These are phyloP conservation scores for Pontederia crassipes DNA, from an alignment of 176 grass and related monocot species.

Conservation along the genomic window DNA sequence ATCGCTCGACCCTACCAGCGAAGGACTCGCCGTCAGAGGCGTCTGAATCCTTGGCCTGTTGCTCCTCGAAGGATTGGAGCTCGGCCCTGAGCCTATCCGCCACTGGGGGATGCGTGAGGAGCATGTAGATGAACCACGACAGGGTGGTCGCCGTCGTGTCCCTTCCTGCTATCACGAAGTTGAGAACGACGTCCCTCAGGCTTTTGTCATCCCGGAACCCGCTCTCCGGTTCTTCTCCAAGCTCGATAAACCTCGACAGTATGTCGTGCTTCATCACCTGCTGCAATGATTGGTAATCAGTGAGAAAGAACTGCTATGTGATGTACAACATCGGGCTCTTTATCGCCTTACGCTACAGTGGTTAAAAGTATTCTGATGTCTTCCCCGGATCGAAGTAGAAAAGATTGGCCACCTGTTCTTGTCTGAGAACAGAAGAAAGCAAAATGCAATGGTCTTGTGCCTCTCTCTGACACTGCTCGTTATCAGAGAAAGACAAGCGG, in stretches of 20 bases:
- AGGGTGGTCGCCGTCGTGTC: constrained; percentile 90
- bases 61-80: constrained; percentile 56
- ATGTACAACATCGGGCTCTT: too few species aligned
- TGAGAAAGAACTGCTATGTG: not conserved
- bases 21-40: constrained; percentile 20
- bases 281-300: constrained; percentile 5
- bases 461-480: not conserved
- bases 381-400: too few species aligned
- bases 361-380: too few species aligned
- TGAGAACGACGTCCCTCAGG: constrained; percentile 84
- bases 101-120: constrained; percentile 49
- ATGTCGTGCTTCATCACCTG: constrained; percentile 90
- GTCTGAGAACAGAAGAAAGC: not conserved
- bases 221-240: constrained; percentile 35
- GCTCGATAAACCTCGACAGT: constrained; percentile 88
- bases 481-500: too few species aligned
- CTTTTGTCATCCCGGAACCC: constrained; percentile 68
- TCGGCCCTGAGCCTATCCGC: constrained; percentile 61
- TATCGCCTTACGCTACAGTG: too few species aligned
- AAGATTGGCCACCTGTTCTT: too few species aligned
- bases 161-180: constrained; percentile 83
- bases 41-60: constrained; percentile 50
- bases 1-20: constrained; percentile 37
- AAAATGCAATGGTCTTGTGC: not conserved
- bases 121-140: constrained; percentile 93